phyloP scores from a whole-genome alignment of 306 rosid species.

The Quercus rubra region DNA sequence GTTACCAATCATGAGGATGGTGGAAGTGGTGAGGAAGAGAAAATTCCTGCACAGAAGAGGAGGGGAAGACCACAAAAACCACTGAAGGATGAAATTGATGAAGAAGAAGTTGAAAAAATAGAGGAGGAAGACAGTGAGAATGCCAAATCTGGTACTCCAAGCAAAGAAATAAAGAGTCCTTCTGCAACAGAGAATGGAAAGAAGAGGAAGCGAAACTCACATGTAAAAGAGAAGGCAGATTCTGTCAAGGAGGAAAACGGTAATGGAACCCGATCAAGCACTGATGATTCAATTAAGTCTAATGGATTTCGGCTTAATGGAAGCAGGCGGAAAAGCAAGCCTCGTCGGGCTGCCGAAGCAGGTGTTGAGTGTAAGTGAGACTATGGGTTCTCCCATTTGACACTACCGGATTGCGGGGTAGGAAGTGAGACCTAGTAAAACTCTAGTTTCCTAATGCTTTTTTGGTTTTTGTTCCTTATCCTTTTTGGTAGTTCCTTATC shows the following conservation, averaged over 20 bases:
- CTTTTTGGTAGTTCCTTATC: constrained; percentile 34
- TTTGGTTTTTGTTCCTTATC: constrained; percentile 36
- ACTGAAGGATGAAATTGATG: constrained; percentile 48
- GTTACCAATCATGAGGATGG: constrained; percentile 45
- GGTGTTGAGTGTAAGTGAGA: constrained; percentile 85
- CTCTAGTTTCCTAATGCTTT: constrained; percentile 35
- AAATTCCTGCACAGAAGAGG: constrained; percentile 45
- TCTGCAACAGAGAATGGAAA: constrained; percentile 32
- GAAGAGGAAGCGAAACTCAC: constrained; percentile 48
- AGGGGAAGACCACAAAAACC: constrained; percentile 56
- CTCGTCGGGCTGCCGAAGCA: constrained; percentile 89
- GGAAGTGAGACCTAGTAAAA: constrained; percentile 46
- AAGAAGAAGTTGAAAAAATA: constrained; percentile 38
- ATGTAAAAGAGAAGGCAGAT: constrained; percentile 41
- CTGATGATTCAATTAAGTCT: constrained; percentile 36
- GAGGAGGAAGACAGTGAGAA: constrained; percentile 41
- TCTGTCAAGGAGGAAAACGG: constrained; percentile 45
- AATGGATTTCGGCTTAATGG: constrained; percentile 80
- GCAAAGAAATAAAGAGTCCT: constrained; percentile 39
- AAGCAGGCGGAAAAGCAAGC: constrained; percentile 84
- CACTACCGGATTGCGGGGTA: constrained; percentile 24
- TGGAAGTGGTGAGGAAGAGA: constrained; percentile 51
- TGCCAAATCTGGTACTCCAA: constrained; percentile 36
- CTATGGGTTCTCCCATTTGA: constrained; percentile 38
- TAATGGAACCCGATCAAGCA: constrained; percentile 35